Base-by-base conservation (phyloP, 164 flowering plant genomes). In the Paratinospora sagittata region DNA sequence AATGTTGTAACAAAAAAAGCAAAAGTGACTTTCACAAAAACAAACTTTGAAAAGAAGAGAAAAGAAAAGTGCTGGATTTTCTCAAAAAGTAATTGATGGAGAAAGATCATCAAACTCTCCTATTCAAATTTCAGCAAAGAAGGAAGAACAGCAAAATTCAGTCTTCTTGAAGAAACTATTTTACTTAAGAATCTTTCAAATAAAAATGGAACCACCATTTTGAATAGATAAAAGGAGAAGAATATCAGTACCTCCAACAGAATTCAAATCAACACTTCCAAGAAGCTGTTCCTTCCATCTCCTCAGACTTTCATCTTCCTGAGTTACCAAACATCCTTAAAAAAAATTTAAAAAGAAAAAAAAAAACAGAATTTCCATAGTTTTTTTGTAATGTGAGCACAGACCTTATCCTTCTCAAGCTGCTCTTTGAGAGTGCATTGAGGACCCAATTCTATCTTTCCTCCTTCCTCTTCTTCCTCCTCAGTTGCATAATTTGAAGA, bases 321-420 rank as follows among this genome's bases (percentile, higher is more conserved):
- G 55, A 67, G 2, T 3, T 16, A 55, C 27, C 73, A 62, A 70
- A 63, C 12, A 65, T 66, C 57, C 63, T 43, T 17, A 30, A 3
- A 21, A 66, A 64, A 37, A 68, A 69, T 3, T 2, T 17, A 13
- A 27, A 41, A 26, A 24, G 34, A 47, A 37, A 23, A 27, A 14
- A 41, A 5, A 3, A 64, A 3, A 5, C 6, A 36, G 8, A 3
- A 8, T 36, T 30, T 30, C 58, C 16, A 34, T 34, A 17, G 37
- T 65, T 36, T 36, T 36, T 36, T 36, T 36, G 39, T 36, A 3
- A 36, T 36, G 19, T 52, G 58, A 6, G 67, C n/a, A 43, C 68
- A 63, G 37, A 90, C 98, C 89, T 91, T 93, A 68, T 90, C 98
- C 77, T 83, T 88, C 77, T 90, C 97, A 41, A 87, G 73, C 34